phyloP scores from a whole-genome alignment of 306 rosid genomes.

The Vigna unguiculata region DNA sequence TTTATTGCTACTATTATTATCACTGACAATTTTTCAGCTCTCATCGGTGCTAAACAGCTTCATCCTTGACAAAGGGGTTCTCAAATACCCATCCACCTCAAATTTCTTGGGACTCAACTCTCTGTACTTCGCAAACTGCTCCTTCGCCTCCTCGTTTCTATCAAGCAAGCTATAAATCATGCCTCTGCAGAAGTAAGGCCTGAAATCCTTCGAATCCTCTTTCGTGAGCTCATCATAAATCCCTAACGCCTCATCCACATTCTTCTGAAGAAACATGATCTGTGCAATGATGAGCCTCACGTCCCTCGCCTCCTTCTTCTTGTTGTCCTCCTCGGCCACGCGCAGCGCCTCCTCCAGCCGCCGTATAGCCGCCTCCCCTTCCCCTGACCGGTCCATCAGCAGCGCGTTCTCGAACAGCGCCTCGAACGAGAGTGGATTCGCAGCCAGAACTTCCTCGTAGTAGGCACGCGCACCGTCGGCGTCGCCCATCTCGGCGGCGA shows the following conservation, averaged over 20 bases:
- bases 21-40: constrained; percentile 46
- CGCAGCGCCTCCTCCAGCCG: constrained; percentile 73
- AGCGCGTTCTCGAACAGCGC: constrained; percentile 86
- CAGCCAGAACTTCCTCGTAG: constrained; percentile 69
- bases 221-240: constrained; percentile 59
- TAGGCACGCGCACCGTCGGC: constrained; percentile 54
- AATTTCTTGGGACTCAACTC: constrained; percentile 85
- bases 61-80: constrained; percentile 79
- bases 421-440: constrained; percentile 72
- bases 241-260: constrained; percentile 75
- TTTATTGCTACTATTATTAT: not conserved
- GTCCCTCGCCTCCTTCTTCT: constrained; percentile 74
- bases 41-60: constrained; percentile 79
- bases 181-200: constrained; percentile 90
- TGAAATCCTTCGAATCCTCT: constrained; percentile 80
- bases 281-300: constrained; percentile 88
- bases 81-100: constrained; percentile 87
- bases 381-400: constrained; percentile 85
- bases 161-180: constrained; percentile 92
- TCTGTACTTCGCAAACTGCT: constrained; percentile 74
- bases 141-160: constrained; percentile 78
- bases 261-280: constrained; percentile 83
- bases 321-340: constrained; percentile 67
- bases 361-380: constrained; percentile 68
- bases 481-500: constrained; percentile 63